Base-by-base conservation (phyloP, 177 flowering plant species). In the Vitis hybrid region DNA sequence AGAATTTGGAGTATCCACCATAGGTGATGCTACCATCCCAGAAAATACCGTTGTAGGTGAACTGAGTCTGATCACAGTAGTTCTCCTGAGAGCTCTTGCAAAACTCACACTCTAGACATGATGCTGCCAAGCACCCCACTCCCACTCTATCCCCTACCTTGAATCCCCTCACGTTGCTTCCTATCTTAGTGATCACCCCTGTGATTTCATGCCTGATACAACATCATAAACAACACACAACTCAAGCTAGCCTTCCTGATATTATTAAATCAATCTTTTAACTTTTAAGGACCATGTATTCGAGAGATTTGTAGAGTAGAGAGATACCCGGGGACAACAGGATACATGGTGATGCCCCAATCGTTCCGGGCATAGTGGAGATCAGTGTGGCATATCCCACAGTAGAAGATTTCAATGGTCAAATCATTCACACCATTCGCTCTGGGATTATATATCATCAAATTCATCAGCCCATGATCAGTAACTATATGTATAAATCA, bases 341-440 rank as follows among this genome's bases (percentile, higher is more conserved):
- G 97, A 65, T 89, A 92, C 78, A 79, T 84, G 69, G 97, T 83
- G 76, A 79, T 84, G 23, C 93, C 93, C 93, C 93, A 89, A 30
- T 90, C 95, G 61, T 92, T 89, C 66, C 45, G 83, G 5, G 71
- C 77, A 51, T 77, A 63, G 75, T 91, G 97, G 3, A 91, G 70
- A 77, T 91, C 97, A 12, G 94, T 89, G 64, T 92, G 95, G 71
- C 97, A 92, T 54, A 92, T 87, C 51, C 97, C 95, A 69, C 97
- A 92, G 69, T 85, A 92, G 78, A 86, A 57, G 51, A 90, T 76
- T 70, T 90, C 72, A 56, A 92, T 84, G 45, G 83, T 82, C 52
- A 92, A 92, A 74, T 92, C 97, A 26, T 89, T 73, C 1, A 13
- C 60, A 5, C 94, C 97, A 30, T 82, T 88, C 64, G 79, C 93